Evolutionary conservation across 768 basidiomycete genomes (phyloP).

Genomic region (Tubosaeta sp.): DNA sequence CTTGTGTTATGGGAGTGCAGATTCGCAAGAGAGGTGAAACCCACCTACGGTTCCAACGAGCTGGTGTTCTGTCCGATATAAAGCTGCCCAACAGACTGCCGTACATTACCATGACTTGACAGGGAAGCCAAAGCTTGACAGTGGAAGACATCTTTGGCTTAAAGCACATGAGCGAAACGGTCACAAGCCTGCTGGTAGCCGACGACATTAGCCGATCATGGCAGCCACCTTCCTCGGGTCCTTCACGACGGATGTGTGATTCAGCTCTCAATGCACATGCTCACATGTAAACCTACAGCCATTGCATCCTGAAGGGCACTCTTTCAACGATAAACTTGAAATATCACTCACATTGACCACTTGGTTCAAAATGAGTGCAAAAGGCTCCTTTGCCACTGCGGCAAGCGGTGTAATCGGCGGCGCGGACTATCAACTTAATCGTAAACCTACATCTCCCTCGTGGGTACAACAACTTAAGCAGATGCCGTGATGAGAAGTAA

Average conservation of each 20-base stretch:
- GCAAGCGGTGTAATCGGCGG: not conserved
- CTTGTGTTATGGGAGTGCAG: not conserved
- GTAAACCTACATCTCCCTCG: not conserved
- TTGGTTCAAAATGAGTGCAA: not conserved
- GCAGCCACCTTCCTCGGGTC: not conserved
- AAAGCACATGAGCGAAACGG: not conserved
- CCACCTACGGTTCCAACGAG: not conserved
- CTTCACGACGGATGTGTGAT: not conserved
- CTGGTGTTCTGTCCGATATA: conserved; percentile 16
- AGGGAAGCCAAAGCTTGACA: conserved; percentile 8
- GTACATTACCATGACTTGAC: conserved; percentile 19
- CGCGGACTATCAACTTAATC: conserved; percentile 2
- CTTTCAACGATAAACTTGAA: not conserved
- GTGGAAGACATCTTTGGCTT: conserved; percentile 6
- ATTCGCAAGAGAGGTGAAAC: not conserved
- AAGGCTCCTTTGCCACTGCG: conserved; percentile 2
- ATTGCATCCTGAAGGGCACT: not conserved
- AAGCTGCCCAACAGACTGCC: conserved; percentile 14
- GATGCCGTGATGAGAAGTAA: not conserved
- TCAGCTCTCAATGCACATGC: not conserved
- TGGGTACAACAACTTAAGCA: not conserved
- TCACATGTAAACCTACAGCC: not conserved
- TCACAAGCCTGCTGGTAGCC: not conserved
- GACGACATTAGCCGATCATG: not conserved
- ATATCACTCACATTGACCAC: conserved; percentile 2